Conservation (phyloP, 2,329 filamentous ascomycete species). For the Tolypocladium capitatum region DNA sequence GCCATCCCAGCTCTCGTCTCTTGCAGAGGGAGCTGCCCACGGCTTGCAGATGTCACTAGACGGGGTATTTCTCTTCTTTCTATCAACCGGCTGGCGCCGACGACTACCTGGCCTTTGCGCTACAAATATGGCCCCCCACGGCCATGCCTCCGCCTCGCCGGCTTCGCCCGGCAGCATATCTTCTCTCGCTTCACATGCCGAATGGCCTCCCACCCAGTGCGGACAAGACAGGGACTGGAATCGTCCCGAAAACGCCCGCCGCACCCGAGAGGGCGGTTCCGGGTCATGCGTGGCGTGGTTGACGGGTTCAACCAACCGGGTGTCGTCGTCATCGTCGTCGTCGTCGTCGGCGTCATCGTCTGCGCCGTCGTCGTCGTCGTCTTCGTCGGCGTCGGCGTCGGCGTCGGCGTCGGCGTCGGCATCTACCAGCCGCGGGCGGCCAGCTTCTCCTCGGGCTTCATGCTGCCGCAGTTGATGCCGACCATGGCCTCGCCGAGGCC, state of each 20-base stretch:
- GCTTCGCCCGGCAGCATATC: background rate
- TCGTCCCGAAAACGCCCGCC: background rate
- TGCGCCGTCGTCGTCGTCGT: too few relatives aligned
- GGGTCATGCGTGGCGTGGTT: background rate
- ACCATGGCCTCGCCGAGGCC: slow-evolving; percentile 97
- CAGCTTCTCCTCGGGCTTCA: slow-evolving; percentile 71
- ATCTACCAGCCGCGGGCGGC: slow-evolving; percentile 71
- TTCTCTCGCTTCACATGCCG: background rate
- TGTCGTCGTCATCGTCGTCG: background rate
- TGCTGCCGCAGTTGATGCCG: slow-evolving; percentile 71
- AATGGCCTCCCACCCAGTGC: background rate
- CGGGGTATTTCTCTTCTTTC: background rate
- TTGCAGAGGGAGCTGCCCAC: background rate
- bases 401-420: background rate
- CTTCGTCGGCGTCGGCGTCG: too few relatives aligned
- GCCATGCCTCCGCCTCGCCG: background rate
- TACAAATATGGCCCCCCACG: background rate
- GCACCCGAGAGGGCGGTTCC: background rate
- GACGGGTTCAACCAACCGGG: background rate
- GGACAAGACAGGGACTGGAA: background rate
- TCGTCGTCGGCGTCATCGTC: too few relatives aligned
- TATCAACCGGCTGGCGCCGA: background rate
- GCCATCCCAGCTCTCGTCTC: background rate
- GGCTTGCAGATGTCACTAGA: background rate
- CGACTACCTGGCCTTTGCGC: background rate